Evolutionary conservation across 2,329 filamentous ascomycete species (phyloP), one percentile per base, ranked within the genome.

Genomic region (Microascus cirrosus): DNA sequence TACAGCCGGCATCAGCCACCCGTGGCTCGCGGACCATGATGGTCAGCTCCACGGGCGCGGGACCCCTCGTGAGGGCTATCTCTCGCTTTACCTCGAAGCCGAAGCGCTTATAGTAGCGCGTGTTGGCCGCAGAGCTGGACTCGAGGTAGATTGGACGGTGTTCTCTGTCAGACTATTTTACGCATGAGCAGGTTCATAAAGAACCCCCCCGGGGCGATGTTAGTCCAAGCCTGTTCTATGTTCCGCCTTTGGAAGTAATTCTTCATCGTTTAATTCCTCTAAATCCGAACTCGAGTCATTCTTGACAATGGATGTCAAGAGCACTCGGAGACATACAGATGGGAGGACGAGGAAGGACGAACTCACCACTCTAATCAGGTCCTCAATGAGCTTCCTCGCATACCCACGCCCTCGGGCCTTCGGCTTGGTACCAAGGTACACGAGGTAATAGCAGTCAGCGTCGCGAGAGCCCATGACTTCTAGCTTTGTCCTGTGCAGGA

Each of bases 21-120:
- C 73, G 74, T 56, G 88, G 87, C 75, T 91, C 86, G 60, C 89
- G 79, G 56, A 93, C 85, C 89, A 95, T 95, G 72, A 91, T 87
- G 67, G 88, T 86, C 69, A 93, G 74, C 59, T 76, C 76, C 55
- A 92, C 79, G 32, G 85, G 81, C 60, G 78, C 74, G 32, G 71
- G 69, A 11, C 77, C 82, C 55, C 84, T 74, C 65, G 78, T 74
- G 64, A 92, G 74, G 66, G 79, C 77, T 63, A 93, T 80, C 64
- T 84, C 79, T 65, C 79, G 79, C 66, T 77, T 78, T 63, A 80
- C 69, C 67, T 84, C 79, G 69, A 93, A 95, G 34, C 88, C 89
- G 70, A 89, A 85, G 70, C 85, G 87, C 62, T 79, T 74, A 69
- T 94, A 95, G 69, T 91, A 90, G 36, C 72, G 70, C 61, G 84